These are phyloP conservation scores for Cyberlindnera sargentensis DNA, from an alignment of 805 yeast genomes.

Conservation along the genomic window DNA sequence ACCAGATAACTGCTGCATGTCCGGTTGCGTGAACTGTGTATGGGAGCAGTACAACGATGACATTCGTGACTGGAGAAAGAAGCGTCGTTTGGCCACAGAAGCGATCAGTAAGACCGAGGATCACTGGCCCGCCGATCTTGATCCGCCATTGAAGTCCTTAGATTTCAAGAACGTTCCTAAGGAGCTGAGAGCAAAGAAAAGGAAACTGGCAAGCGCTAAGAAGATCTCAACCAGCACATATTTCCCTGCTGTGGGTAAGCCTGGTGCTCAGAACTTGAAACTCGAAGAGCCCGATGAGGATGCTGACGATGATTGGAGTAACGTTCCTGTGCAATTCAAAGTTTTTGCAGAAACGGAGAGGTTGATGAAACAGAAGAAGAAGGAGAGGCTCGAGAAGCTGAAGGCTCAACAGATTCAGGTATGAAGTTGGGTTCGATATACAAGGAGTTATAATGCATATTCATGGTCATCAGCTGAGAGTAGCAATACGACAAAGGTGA, in stretches of 20 bases:
- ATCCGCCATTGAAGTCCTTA: slow-evolving; percentile 43
- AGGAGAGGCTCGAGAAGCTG: slow-evolving; percentile 10
- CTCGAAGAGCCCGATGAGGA: slow-evolving; percentile 20
- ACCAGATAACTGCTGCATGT: slow-evolving; percentile 96
- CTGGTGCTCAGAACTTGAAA: slow-evolving; percentile 26
- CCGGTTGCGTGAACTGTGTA: slow-evolving; percentile 94
- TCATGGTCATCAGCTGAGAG: neutral
- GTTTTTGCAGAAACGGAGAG: slow-evolving; percentile 84
- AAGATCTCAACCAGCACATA: slow-evolving; percentile 21
- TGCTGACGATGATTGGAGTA: slow-evolving; percentile 43
- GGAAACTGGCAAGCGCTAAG: slow-evolving; percentile 18
- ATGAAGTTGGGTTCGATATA: too few species aligned
- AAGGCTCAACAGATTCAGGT: neutral
- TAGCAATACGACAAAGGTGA: neutral
- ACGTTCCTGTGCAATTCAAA: slow-evolving; percentile 67
- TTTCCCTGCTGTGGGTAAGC: slow-evolving; percentile 28
- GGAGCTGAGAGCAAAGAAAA: slow-evolving; percentile 26
- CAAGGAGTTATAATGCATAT: too few species aligned
- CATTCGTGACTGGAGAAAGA: slow-evolving; percentile 67
- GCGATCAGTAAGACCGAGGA: slow-evolving; percentile 34
- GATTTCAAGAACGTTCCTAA: slow-evolving; percentile 37
- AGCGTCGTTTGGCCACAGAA: slow-evolving; percentile 53
- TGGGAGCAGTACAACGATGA: slow-evolving; percentile 94
- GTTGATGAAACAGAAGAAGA: slow-evolving; percentile 35
- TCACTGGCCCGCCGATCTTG: slow-evolving; percentile 60